Base-by-base conservation (phyloP, 441 rosid genomes). In the Populus hybrid region DNA sequence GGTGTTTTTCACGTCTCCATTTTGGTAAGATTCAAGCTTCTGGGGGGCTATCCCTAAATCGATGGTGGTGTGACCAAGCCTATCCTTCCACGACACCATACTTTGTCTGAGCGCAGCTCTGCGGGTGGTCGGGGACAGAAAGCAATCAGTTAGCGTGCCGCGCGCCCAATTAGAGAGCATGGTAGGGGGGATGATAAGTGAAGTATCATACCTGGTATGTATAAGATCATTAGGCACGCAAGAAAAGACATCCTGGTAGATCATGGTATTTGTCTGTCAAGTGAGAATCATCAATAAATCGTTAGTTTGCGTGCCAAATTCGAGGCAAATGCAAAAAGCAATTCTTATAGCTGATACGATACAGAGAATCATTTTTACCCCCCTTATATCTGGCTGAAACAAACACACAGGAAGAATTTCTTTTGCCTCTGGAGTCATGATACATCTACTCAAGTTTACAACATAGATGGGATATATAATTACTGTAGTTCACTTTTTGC, bases 161-260 rank as follows among this genome's bases (percentile, higher is more conserved):
- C 32, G 32, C 32, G 0, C 32, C 32, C 32, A 30, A 30, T 30
- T 18, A 14, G 5, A 28, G 72, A 57, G 40, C 21, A 35, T 32
- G 57, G 35, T 30, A 70, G 59, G 69, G 6, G 46, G 16, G 34
- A 30, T 30, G 24, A 46, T 63, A 69, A 64, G 16, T 18, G 6
- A 23, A 30, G 72, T 26, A 30, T 21, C 46, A 40, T 84, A 97
- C 99, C 99, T 89, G 54, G 99, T 86, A 80, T 97, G 97, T 74
- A 91, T 87, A 76, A 93, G 98, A 86, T 97, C 99, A 66, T 82
- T 94, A 64, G 99, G 99, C 64, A 93, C 85, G 83, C 99, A 95
- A 79, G 99, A 86, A 84, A 97, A 97, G 68, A 94, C 94, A 32
- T 93, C 99, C 81, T 95, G 99, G 85, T 93, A 97, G 77, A 94